A percentile compares a stretch with the other conserved stretches of the same genome.
Conservation (phyloP, 148 eudicot genomes). For the Heliamphora exappendiculata region DNA sequence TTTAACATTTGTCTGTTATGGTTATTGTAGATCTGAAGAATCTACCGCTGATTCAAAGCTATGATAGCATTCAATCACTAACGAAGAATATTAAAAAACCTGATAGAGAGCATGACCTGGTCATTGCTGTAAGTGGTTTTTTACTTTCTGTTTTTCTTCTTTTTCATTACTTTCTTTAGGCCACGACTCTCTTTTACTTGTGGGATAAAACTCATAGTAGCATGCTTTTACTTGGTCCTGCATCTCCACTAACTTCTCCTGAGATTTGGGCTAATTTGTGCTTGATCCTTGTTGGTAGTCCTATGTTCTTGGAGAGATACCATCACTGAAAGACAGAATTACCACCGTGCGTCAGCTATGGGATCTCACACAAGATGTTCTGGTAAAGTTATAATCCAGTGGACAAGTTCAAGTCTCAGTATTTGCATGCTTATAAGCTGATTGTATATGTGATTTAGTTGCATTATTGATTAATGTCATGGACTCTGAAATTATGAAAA, state of each 20-base stretch:
- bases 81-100: conserved; percentile 49
- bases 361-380: conserved; percentile 74
- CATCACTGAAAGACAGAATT: conserved; percentile 77
- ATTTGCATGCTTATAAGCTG: not conserved
- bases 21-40: conserved; percentile 52
- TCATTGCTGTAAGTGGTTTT: conserved; percentile 76
- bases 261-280: conserved; percentile 6
- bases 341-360: conserved; percentile 84
- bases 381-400: conserved; percentile 41
- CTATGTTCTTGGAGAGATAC: conserved; percentile 98
- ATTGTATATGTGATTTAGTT: conserved; percentile 2
- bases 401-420: not conserved
- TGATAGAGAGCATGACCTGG: conserved; percentile 82
- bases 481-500: no score
- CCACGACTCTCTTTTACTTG: not conserved
- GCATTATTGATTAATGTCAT: not conserved
- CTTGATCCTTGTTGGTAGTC: conserved; percentile 44
- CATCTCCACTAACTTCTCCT: not conserved
- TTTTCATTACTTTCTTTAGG: not conserved
- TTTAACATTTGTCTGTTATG: conserved; percentile 9
- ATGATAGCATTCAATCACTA: conserved; percentile 57
- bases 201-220: not conserved
- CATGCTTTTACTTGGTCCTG: not conserved
- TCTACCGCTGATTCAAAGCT: conserved; percentile 78
- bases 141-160: conserved; percentile 5